These are phyloP conservation scores for Ormosia emarginata DNA, from an alignment of 306 rosid genomes.

Conservation along the genomic window DNA sequence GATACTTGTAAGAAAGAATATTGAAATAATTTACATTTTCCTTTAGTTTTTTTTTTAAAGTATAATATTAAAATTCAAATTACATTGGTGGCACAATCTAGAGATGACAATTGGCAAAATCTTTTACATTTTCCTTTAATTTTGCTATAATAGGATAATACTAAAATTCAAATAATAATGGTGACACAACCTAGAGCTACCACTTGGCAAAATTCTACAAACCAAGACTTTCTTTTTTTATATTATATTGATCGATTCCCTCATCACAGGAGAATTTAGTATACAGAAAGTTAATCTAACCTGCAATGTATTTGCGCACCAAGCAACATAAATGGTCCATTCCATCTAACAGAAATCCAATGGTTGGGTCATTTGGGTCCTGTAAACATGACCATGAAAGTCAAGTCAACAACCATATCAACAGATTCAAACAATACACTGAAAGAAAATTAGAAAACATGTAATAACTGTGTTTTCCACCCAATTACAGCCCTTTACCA, in stretches of 20 bases:
- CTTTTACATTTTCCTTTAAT: too few relatives aligned
- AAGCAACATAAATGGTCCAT: slow-evolving; percentile 92
- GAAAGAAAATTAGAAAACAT: slow-evolving; percentile 6
- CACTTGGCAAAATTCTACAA: too few relatives aligned
- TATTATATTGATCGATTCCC: neutral
- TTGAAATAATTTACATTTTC: too few relatives aligned
- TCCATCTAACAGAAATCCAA: slow-evolving; percentile 93
- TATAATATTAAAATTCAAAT: too few relatives aligned
- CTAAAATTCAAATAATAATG: too few relatives aligned
- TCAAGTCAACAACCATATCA: slow-evolving; percentile 33
- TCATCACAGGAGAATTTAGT: neutral
- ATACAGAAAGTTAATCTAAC: slow-evolving; percentile 41
- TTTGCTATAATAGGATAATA: too few relatives aligned
- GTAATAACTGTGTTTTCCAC: neutral
- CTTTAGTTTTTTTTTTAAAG: too few relatives aligned
- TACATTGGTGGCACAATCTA: too few relatives aligned
- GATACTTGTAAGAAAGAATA: too few relatives aligned
- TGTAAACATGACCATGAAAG: slow-evolving; percentile 35
- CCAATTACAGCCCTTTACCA: neutral
- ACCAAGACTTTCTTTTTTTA: too few relatives aligned
- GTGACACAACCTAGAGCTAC: too few relatives aligned
- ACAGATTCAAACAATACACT: slow-evolving; percentile 10
- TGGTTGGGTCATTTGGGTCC: slow-evolving; percentile 98
- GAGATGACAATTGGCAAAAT: too few relatives aligned
- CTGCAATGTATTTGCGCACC: slow-evolving; percentile 96